These are phyloP conservation scores for Lachnellula hyalina DNA, from an alignment of 2,329 filamentous ascomycete species.

Conservation along the genomic window DNA sequence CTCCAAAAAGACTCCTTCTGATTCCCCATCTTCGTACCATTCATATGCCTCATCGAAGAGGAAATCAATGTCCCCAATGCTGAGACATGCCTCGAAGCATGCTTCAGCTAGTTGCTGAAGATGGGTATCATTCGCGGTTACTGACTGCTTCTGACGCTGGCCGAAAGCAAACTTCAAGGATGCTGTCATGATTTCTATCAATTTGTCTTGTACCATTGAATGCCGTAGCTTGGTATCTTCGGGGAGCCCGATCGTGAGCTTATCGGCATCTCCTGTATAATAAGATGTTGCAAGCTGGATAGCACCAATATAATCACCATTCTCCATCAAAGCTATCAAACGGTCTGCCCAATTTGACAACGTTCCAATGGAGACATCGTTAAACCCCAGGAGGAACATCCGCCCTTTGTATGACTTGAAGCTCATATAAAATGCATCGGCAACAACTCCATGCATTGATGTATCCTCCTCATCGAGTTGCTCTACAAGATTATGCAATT, in stretches of 20 bases:
- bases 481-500: slow-evolving; percentile 80
- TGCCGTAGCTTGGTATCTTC: slow-evolving; percentile 75
- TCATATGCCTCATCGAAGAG: slow-evolving; percentile 89
- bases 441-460: slow-evolving; percentile 91
- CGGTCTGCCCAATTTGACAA: slow-evolving; percentile 97
- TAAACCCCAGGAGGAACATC: slow-evolving; percentile 88
- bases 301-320: slow-evolving; percentile 90
- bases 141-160: slow-evolving; percentile 47
- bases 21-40: slow-evolving; percentile 74
- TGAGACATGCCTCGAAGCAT: slow-evolving; percentile 78
- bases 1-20: slow-evolving; percentile 75
- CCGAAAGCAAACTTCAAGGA: slow-evolving; percentile 86
- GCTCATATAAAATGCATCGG: slow-evolving; percentile 97
- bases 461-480: slow-evolving; percentile 80
- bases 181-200: slow-evolving; percentile 88
- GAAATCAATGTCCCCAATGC: slow-evolving; percentile 72
- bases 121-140: slow-evolving; percentile 41
- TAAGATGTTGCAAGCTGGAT: slow-evolving; percentile 89
- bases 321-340: slow-evolving; percentile 88
- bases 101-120: slow-evolving; percentile 74
- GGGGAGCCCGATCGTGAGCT: slow-evolving; percentile 86
- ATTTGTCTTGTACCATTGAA: slow-evolving; percentile 76
- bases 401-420: slow-evolving; percentile 93
- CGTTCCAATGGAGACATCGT: slow-evolving; percentile 84
- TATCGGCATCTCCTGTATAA: slow-evolving; percentile 86